Evolutionary conservation across 202 grass and related monocot genomes (phyloP), one percentile per base, ranked within the genome.

Genomic region (Digitaria exilis): DNA sequence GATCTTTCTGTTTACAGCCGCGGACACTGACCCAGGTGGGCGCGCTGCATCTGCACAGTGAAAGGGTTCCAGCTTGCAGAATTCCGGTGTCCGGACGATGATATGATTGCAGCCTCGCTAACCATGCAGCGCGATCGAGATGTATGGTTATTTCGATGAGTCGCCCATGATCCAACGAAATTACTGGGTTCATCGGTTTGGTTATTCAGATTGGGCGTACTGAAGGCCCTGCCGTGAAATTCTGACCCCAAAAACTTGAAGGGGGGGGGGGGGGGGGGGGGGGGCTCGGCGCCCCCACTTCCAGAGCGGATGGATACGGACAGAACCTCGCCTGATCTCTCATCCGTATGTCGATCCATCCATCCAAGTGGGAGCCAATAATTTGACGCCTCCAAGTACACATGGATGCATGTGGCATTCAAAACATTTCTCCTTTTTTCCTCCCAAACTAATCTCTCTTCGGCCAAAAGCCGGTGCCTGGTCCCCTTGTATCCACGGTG

Each of bases 361-460:
- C 77, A 67, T 82, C 83, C 83, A 77, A 73, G 73, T 21, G 42
- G 79, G 41, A 86, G 37, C 80, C 84, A 90, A 87, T 84, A 80
- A 84, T 80, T 46, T 75, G 10, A 70, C 17, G 17, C 84, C 44
- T 16, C 75, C 80, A 80, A 87, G 80, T 84, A 87, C 88, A 80
- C 84, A 80, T 87, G 84, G 84, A 46, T 8, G 69, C 84, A 87
- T 90, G 84, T 87, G 88, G 76, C 44, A 42, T 71, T 87, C 70
- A 87, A 84, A 87, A 65, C 80, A 80, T 90, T 76, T 90, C 78
- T 37, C 21, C 61, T 21, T 28, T 57, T 77, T 42, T 19, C 17
- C 16, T 67, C 19, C 10, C 32, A 79, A 66, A 28, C 29, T 41
- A 55, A 55, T 48, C 49, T 30, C 68, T 2, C 30, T 16, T 15